Evolutionary conservation across 1,284 basidiomycete species (phyloP).

Genomic region (Fomitopsis betulina): DNA sequence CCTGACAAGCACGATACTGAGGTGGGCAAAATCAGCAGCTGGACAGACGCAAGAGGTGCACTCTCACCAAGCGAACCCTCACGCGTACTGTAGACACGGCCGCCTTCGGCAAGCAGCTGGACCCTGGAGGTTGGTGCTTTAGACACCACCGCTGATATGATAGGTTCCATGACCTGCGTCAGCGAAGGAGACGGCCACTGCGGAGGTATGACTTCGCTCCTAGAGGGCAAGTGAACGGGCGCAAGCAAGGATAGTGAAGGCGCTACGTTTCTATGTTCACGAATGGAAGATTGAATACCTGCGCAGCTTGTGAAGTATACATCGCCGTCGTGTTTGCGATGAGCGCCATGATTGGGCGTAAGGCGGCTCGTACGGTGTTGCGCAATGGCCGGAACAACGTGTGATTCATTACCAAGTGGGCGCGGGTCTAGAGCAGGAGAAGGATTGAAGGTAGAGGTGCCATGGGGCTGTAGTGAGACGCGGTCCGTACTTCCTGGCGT

Average conservation of each 20-base stretch:
- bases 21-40: too few species aligned
- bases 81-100: neutral
- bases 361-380: neutral
- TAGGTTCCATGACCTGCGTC: constrained; percentile 24
- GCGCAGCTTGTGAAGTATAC: constrained; percentile 17
- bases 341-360: neutral
- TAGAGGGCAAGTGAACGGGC: constrained; percentile 1
- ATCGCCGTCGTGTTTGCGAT: neutral
- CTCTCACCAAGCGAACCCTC: neutral
- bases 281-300: constrained; percentile 18
- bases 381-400: constrained; percentile 8
- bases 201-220: neutral
- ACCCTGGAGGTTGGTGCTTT: too few species aligned
- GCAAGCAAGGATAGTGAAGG: constrained; percentile 4
- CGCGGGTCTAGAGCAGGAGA: constrained; percentile 6
- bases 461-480: neutral
- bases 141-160: constrained; percentile 16
- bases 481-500: constrained; percentile 10
- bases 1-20: too few species aligned
- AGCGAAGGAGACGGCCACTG: constrained; percentile 14
- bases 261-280: constrained; percentile 9
- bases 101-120: neutral
- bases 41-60: neutral
- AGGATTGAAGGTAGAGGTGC: neutral
- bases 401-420: constrained; percentile 2